Evolutionary conservation across 2,329 filamentous ascomycete genomes (phyloP).

Genomic region (Sclerotiophoma versabilis): DNA sequence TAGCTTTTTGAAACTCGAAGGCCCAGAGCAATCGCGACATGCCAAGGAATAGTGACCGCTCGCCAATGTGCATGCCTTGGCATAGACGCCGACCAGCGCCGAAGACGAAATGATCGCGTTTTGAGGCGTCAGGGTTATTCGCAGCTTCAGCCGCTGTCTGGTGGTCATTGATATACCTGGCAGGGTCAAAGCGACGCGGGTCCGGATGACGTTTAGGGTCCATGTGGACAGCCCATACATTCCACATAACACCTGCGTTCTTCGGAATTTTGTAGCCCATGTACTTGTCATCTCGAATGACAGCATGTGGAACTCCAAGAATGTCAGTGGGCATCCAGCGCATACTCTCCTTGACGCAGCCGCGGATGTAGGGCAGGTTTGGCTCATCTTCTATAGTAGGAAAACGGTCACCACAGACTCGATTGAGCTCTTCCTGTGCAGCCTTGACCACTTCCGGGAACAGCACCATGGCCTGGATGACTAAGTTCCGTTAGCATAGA

Average conservation of each 20-base stretch:
- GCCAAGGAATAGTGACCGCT: conserved; percentile 40
- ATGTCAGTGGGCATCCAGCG: conserved; percentile 42
- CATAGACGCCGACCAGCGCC: conserved; percentile 49
- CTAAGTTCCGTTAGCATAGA: conserved; percentile 7
- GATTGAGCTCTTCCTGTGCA: conserved; percentile 40
- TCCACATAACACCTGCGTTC: conserved; percentile 43
- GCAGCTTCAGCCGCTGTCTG: conserved; percentile 43
- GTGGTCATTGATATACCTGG: conserved; percentile 42
- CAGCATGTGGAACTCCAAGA: conserved; percentile 36
- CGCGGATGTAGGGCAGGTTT: conserved; percentile 36
- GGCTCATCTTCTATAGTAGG: conserved; percentile 37
- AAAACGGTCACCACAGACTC: conserved; percentile 39
- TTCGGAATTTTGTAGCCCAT: conserved; percentile 49
- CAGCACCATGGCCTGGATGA: conserved; percentile 36
- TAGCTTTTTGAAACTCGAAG: conserved; percentile 30
- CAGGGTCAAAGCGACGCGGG: conserved; percentile 55
- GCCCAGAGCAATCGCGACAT: conserved; percentile 47
- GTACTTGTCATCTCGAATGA: conserved; percentile 37
- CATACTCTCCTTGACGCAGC: conserved; percentile 37
- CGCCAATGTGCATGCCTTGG: conserved; percentile 49
- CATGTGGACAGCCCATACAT: conserved; percentile 42
- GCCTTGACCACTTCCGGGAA: conserved; percentile 29
- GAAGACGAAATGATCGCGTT: conserved; percentile 50
- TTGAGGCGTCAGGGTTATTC: conserved; percentile 34
- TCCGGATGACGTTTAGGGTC: conserved; percentile 54